Percentiles rank a stretch among this genome's conserved stretches.
Conservation (phyloP, 768 basidiomycete genomes). For the Mycena crocata region DNA sequence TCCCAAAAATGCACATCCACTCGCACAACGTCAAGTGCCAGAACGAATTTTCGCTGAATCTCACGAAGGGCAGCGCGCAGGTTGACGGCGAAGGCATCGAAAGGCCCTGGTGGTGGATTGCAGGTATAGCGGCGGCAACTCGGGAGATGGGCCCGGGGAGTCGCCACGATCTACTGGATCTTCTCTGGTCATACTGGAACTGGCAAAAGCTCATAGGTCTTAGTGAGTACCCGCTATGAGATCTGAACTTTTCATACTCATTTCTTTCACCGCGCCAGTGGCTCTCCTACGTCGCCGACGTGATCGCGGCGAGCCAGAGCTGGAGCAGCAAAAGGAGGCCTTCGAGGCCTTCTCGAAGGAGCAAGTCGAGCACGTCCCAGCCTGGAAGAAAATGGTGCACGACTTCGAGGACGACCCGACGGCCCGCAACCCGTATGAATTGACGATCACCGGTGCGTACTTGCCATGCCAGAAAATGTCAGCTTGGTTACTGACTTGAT, state of each 20-base stretch:
- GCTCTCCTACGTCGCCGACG: not conserved
- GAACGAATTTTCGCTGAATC: slow-evolving; percentile 23
- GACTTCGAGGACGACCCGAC: not conserved
- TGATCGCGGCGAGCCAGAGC: not conserved
- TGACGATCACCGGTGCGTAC: not conserved
- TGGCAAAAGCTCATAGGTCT: slow-evolving; percentile 17
- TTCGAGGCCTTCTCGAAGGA: not conserved
- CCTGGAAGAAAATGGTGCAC: slow-evolving; percentile 6
- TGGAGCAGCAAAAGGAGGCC: not conserved
- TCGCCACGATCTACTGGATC: slow-evolving; percentile 38
- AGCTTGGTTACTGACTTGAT: too few relatives aligned
- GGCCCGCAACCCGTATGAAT: not conserved
- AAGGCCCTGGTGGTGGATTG: slow-evolving; percentile 39
- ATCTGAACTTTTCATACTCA: too few relatives aligned
- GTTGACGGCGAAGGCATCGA: slow-evolving; percentile 26
- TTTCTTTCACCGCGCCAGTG: not conserved
- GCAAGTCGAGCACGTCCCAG: not conserved
- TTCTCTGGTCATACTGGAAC: slow-evolving; percentile 34
- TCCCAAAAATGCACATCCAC: slow-evolving; percentile 35
- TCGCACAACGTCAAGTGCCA: slow-evolving; percentile 25
- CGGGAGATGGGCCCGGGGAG: slow-evolving; percentile 44
- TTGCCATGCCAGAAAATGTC: too few relatives aligned
- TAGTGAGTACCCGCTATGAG: not conserved
- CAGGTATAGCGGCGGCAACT: slow-evolving; percentile 37
- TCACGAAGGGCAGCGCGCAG: not conserved